Evolutionary conservation across 352 stramenopile genomes (phyloP), one percentile per base, ranked within the genome.

Genomic region (Thalassiosira sp.): DNA sequence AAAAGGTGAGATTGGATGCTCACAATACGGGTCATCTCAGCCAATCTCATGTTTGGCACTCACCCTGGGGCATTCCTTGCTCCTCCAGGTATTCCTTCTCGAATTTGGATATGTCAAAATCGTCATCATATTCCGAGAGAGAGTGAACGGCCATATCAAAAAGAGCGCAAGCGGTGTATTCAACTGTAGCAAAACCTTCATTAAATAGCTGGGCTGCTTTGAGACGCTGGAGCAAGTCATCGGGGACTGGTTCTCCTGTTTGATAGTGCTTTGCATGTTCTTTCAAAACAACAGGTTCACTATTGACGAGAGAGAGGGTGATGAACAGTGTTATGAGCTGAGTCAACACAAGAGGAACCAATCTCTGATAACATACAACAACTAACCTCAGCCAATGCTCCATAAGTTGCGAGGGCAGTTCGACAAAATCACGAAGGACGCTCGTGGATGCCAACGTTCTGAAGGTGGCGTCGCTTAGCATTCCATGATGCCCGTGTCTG

Each of bases 381-480:
- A 40, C 53, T 63, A 87, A 58, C 42, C 72, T 72, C 7, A 93
- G 67, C 88, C 88, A 94, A 70, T 93, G 82, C 48, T 94, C 89
- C 86, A 93, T 92, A 0, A 94, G 60, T 66, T 94, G 85, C 1
- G 76, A 89, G 0, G 89, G 89, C 2, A 94, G 59, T 35, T 93
- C 88, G 0, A 94, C 88, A 82, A 94, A 69, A 15, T 69, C 60
- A n/a, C 52, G 27, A 3, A 81, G 33, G 8, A 81, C 72, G 49
- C 62, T 75, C 0, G 72, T 81, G 1, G 77, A 84, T 13, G 89
- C 71, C 16, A 94, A 60, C 22, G 80, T 76, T 40, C 75, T 31
- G 57, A 92, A 94, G 7, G 72, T 87, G 7, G 79, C 76, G 60
- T 92, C 81, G 3, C 62, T 86, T 0, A 94, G 48, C 86, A 94